Evolutionary conservation across 805 yeast genomes (phyloP).

Genomic region (Monosporozyma unispora): DNA sequence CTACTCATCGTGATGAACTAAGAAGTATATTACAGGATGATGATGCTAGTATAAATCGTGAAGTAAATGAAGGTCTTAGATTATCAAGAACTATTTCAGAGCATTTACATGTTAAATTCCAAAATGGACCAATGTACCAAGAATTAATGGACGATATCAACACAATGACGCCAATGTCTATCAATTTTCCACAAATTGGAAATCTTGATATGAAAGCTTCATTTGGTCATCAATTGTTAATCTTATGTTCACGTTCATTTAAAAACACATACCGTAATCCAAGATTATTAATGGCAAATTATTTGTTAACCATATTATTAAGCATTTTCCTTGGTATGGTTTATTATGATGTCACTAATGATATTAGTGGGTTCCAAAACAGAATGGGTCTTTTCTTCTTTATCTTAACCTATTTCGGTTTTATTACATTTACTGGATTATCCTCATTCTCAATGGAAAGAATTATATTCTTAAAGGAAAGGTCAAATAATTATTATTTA

Average conservation of each 20-base stretch:
- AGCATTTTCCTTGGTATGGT: conserved; percentile 80
- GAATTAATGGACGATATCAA: conserved; percentile 29
- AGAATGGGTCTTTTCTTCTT: conserved; percentile 90
- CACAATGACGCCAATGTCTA: background rate
- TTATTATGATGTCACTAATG: conserved; percentile 75
- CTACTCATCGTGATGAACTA: conserved; percentile 68
- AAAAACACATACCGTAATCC: conserved; percentile 92
- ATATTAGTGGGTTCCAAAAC: conserved; percentile 94
- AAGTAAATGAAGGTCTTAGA: conserved; percentile 3
- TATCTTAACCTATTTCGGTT: conserved; percentile 83
- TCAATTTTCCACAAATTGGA: background rate
- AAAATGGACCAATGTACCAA: conserved; percentile 27
- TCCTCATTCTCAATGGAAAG: conserved; percentile 85
- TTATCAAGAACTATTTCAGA: conserved; percentile 4
- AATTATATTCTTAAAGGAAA: conserved; percentile 80
- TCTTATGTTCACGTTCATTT: conserved; percentile 79
- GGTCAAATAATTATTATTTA: conserved; percentile 89
- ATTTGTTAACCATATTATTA: conserved; percentile 62
- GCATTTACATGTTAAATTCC: conserved; percentile 25
- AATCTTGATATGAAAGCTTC: conserved; percentile 35
- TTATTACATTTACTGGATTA: conserved; percentile 84
- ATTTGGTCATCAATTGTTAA: conserved; percentile 54
- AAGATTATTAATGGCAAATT: conserved; percentile 74
- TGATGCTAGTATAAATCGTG: conserved; percentile 10
- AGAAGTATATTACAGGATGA: conserved; percentile 23